Evolutionary conservation across 495 filamentous ascomycete genomes (phyloP).

Genomic region (Aspergillus ostianus): DNA sequence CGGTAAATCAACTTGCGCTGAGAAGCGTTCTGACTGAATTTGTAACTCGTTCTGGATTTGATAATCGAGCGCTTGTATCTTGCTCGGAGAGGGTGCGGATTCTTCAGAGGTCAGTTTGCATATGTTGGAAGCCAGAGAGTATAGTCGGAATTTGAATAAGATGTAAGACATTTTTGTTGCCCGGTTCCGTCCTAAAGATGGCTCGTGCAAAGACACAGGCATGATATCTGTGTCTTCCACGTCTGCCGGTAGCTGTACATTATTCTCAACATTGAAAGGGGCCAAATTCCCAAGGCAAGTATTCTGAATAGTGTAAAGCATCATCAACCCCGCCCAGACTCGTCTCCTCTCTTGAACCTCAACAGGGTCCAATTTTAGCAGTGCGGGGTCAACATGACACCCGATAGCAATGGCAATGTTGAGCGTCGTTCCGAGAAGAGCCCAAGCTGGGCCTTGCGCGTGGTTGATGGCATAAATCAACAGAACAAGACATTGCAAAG

Average conservation of each 20-base stretch:
- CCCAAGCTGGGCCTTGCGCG: constrained; percentile 41
- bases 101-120: constrained; percentile 39
- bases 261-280: constrained; percentile 26
- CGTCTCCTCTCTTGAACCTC: constrained; percentile 48
- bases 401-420: constrained; percentile 49
- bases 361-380: constrained; percentile 39
- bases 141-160: constrained; percentile 42
- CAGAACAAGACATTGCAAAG: constrained; percentile 46
- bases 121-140: constrained; percentile 41
- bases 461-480: constrained; percentile 44
- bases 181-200: constrained; percentile 27
- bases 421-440: constrained; percentile 43
- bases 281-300: constrained; percentile 33
- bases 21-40: too few relatives aligned
- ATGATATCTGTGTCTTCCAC: constrained; percentile 46
- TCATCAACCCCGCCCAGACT: constrained; percentile 46
- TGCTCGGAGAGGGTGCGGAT: constrained; percentile 14
- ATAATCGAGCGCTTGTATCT: too few relatives aligned
- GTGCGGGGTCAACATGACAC: constrained; percentile 47
- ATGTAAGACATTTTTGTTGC: constrained; percentile 52
- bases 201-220: too few relatives aligned
- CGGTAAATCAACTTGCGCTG: too few relatives aligned
- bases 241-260: constrained; percentile 43
- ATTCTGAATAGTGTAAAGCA: constrained; percentile 46
- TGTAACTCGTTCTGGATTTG: too few relatives aligned